A percentile compares a stretch with the other conserved stretches of the same genome.
Evolutionary conservation across 106 monocot species (phyloP).

Genomic region (Amphibolis antarctica): DNA sequence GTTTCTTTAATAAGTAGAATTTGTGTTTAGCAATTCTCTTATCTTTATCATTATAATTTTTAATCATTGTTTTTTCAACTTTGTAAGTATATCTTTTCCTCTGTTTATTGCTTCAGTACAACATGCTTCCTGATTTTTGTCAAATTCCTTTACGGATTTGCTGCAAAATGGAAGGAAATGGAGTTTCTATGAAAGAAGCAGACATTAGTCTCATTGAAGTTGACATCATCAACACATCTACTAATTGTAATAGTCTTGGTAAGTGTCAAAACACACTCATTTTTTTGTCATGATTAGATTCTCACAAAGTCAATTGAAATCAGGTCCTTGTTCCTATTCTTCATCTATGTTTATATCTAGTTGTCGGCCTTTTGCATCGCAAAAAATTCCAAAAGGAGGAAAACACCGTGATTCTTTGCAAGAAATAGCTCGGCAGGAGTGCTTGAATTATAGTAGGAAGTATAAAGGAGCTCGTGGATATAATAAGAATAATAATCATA

Average conservation of each 20-base stretch:
- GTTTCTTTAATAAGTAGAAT: no score
- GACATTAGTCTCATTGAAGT: constrained; percentile 11
- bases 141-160: constrained; percentile 59
- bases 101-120: constrained; percentile 37
- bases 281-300: background rate
- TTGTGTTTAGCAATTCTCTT: no score
- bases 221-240: constrained; percentile 13
- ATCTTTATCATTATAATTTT: background rate
- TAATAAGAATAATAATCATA: constrained; percentile 6
- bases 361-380: constrained; percentile 26
- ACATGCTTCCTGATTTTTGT: constrained; percentile 37
- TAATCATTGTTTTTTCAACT: background rate
- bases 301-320: background rate
- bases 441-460: constrained; percentile 64
- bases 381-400: constrained; percentile 40
- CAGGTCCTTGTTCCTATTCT: constrained; percentile 24
- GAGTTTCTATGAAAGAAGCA: constrained; percentile 23
- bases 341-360: constrained; percentile 13
- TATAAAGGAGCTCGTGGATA: constrained; percentile 18
- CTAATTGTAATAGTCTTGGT: constrained; percentile 9
- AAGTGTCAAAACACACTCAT: constrained; percentile 10
- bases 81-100: no score
- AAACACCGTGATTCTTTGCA: constrained; percentile 48
- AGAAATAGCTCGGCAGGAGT: constrained; percentile 64
- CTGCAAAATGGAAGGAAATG: constrained; percentile 50